These are phyloP conservation scores for Cudoniella acicularis DNA, from an alignment of 495 filamentous ascomycete genomes.

Conservation along the genomic window DNA sequence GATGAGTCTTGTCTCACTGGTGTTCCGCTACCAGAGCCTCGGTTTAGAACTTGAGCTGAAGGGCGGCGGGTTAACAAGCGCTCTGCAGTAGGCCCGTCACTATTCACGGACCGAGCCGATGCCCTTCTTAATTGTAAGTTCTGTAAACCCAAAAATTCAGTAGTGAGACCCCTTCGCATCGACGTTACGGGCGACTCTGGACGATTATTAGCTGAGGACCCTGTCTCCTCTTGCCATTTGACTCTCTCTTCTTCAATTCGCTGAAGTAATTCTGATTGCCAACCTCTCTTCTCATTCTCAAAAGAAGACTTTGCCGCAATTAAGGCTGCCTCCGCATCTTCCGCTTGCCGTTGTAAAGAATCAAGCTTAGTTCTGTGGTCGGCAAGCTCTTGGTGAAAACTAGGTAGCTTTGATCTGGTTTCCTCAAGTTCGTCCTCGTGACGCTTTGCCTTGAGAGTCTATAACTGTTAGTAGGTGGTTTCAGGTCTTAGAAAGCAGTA, in stretches of 20 bases:
- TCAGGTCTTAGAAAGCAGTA: not conserved
- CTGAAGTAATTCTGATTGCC: constrained; percentile 57
- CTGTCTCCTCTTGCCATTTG: constrained; percentile 65
- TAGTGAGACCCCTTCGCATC: constrained; percentile 32
- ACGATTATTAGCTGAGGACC: constrained; percentile 26
- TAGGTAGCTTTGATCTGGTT: constrained; percentile 58
- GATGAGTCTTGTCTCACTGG: constrained; percentile 23
- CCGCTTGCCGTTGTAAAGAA: constrained; percentile 56
- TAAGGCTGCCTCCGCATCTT: constrained; percentile 62
- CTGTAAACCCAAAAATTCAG: constrained; percentile 25
- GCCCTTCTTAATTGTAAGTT: constrained; percentile 22
- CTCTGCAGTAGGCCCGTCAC: constrained; percentile 14
- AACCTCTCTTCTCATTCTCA: constrained; percentile 65
- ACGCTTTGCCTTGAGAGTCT: constrained; percentile 72
- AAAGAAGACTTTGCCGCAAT: constrained; percentile 56
- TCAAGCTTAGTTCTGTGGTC: constrained; percentile 62
- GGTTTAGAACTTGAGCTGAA: constrained; percentile 12
- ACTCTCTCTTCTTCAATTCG: constrained; percentile 68
- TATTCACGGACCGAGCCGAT: constrained; percentile 23
- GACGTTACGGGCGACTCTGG: constrained; percentile 47
- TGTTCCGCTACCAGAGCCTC: constrained; percentile 18
- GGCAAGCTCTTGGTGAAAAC: constrained; percentile 49
- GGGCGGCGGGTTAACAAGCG: constrained; percentile 13
- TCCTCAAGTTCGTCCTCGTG: constrained; percentile 82
- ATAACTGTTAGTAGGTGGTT: constrained; percentile 7